A percentile compares a stretch with the other conserved stretches of the same genome.
Evolutionary conservation across 345 rosid species (phyloP).

Genomic region (Schrenkiella parvula): DNA sequence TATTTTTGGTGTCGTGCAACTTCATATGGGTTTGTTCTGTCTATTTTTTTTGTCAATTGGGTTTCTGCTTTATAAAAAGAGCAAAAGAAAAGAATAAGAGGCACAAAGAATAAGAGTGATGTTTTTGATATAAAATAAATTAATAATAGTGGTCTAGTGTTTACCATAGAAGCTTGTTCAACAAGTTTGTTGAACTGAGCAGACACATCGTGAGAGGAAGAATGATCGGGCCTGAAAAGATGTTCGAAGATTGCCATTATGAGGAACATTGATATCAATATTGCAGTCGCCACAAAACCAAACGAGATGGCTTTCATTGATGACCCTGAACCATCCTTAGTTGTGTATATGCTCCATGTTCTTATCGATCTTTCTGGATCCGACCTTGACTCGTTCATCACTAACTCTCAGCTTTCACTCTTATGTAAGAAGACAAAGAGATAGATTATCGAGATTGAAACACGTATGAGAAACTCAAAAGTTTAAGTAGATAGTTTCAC

Average conservation of each 20-base stretch:
- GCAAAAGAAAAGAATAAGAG: neutral
- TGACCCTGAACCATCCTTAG: constrained; percentile 43
- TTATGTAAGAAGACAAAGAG: neutral
- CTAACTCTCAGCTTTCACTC: neutral
- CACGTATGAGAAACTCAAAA: neutral
- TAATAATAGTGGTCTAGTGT: no score
- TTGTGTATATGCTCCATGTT: constrained; percentile 55
- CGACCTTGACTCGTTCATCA: constrained; percentile 43
- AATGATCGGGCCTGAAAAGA: constrained; percentile 53
- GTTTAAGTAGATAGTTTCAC: neutral
- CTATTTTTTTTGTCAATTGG: no score
- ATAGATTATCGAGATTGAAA: neutral
- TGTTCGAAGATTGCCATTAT: constrained; percentile 83
- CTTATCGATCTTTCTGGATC: constrained; percentile 35
- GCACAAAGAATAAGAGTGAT: neutral
- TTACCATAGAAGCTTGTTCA: constrained; percentile 7
- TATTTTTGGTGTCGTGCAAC: neutral
- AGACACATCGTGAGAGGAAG: constrained; percentile 33
- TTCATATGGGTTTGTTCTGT: neutral
- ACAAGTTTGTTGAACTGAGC: neutral
- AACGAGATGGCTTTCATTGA: constrained; percentile 70
- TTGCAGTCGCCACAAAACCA: constrained; percentile 80
- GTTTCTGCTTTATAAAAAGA: neutral
- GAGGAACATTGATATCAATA: constrained; percentile 69
- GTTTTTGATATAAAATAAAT: neutral